Conservation (phyloP, 192 early-diverging fungal genomes). For the Spizellomyces sp. region DNA sequence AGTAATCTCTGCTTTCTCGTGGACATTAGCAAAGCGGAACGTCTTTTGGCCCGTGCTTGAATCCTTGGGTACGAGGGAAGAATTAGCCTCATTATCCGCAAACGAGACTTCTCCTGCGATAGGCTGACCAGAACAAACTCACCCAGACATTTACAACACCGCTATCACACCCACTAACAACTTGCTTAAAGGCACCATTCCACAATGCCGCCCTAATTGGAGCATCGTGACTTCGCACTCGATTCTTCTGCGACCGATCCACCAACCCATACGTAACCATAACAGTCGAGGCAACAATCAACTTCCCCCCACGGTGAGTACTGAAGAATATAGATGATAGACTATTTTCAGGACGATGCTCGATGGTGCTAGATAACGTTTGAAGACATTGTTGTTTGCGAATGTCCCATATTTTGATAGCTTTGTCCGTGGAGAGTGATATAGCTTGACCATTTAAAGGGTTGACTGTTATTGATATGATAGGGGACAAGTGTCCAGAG, state of each 20-base stretch:
- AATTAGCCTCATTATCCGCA: background rate
- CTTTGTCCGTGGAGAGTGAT: conserved; percentile 49
- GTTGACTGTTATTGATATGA: conserved; percentile 48
- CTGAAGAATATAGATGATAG: conserved; percentile 46
- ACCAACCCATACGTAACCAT: conserved; percentile 40
- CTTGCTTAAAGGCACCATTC: conserved; percentile 48
- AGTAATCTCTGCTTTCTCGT: conserved; percentile 53
- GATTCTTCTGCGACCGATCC: conserved; percentile 26
- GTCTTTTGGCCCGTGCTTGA: conserved; percentile 44
- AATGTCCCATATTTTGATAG: conserved; percentile 59
- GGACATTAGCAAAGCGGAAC: conserved; percentile 49
- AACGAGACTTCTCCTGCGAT: background rate
- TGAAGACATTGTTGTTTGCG: conserved; percentile 56
- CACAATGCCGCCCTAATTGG: conserved; percentile 50
- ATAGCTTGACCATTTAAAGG: conserved; percentile 47
- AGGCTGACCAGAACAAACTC: background rate
- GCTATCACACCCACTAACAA: conserved; percentile 51
- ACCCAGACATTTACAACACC: conserved; percentile 61
- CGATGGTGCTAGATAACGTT: conserved; percentile 34
- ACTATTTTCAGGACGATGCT: conserved; percentile 42
- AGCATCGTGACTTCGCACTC: conserved; percentile 39
- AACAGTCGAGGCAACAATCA: conserved; percentile 36
- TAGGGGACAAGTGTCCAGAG: conserved; percentile 51
- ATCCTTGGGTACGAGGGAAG: conserved; percentile 30
- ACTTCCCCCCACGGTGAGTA: conserved; percentile 17